Evolutionary conservation across 106 monocot genomes (phyloP).

Genomic region (Hemerocallis citrina): DNA sequence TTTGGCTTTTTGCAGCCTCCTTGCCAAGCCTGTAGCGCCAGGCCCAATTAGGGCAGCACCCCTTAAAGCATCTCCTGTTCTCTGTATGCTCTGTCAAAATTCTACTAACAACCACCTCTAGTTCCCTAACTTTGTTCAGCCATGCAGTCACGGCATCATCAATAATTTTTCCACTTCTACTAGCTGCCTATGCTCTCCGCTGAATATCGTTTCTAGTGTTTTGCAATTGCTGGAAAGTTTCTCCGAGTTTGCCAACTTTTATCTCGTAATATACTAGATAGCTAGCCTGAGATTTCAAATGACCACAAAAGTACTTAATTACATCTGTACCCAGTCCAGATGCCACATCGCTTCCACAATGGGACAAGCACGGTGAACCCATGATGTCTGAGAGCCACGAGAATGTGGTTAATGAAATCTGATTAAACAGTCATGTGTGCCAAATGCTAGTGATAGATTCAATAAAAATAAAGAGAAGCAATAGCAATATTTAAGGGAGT

Average conservation of each 20-base stretch:
- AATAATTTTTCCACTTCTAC: background rate
- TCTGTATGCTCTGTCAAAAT: constrained; percentile 2
- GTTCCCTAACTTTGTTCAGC: constrained; percentile 7
- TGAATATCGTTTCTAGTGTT: no score
- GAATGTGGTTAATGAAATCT: no score
- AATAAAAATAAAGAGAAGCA: no score
- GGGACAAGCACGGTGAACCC: background rate
- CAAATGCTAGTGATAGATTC: no score
- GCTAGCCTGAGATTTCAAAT: background rate
- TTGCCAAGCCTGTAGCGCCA: constrained; percentile 9
- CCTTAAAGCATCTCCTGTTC: constrained; percentile 5
- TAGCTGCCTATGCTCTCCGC: background rate
- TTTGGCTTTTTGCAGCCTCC: constrained; percentile 8
- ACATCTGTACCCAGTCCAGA: background rate
- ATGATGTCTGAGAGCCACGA: no score
- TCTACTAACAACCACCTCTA: background rate
- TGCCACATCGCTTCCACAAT: background rate
- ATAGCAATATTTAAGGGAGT: no score
- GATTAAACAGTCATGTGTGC: no score
- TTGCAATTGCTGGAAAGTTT: constrained; percentile 1
- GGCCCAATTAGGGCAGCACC: no score
- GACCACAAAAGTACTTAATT: background rate
- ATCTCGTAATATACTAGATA: constrained; percentile 5
- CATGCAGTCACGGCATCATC: constrained; percentile 12
- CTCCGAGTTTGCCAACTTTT: constrained; percentile 6